Evolutionary conservation across 495 filamentous ascomycete species (phyloP).

Genomic region (Podospora australis): DNA sequence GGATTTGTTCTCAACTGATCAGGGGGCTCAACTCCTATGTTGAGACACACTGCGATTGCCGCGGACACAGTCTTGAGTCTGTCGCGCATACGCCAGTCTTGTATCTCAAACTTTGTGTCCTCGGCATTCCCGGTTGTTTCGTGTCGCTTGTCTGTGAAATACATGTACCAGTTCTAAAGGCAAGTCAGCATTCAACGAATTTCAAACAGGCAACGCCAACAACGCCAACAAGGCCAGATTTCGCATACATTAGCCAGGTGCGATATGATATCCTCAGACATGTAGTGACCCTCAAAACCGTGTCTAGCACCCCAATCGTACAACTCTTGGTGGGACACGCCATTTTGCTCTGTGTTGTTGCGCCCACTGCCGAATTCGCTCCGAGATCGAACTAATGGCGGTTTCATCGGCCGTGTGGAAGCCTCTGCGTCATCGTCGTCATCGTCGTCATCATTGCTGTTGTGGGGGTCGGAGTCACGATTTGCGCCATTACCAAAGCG

Average conservation of each 20-base stretch:
- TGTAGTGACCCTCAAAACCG: conserved; percentile 65
- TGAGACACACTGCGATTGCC: conserved; percentile 87
- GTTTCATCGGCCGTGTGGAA: conserved; percentile 39
- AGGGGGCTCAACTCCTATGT: conserved; percentile 95
- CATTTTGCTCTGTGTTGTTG: conserved; percentile 28
- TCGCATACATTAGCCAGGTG: conserved; percentile 51
- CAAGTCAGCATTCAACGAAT: not conserved
- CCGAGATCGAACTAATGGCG: conserved; percentile 59
- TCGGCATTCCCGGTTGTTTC: conserved; percentile 93
- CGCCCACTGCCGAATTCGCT: conserved; percentile 59
- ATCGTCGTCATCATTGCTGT: conserved; percentile 13
- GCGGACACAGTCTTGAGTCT: conserved; percentile 94
- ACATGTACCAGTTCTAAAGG: conserved; percentile 89
- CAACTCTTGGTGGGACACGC: conserved; percentile 27
- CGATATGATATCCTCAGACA: conserved; percentile 56
- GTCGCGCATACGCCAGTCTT: conserved; percentile 97
- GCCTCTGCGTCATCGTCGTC: conserved; percentile 22
- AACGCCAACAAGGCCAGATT: too few species aligned
- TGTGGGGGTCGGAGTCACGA: conserved; percentile 7
- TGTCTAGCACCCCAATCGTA: conserved; percentile 53
- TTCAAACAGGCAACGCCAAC: too few species aligned
- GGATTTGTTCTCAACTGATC: conserved; percentile 92
- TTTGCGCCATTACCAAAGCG: too few species aligned
- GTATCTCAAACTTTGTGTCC: conserved; percentile 48
- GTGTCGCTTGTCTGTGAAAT: conserved; percentile 94